These are phyloP conservation scores for Boletellus emodensis DNA, from an alignment of 768 basidiomycete species.

Conservation along the genomic window DNA sequence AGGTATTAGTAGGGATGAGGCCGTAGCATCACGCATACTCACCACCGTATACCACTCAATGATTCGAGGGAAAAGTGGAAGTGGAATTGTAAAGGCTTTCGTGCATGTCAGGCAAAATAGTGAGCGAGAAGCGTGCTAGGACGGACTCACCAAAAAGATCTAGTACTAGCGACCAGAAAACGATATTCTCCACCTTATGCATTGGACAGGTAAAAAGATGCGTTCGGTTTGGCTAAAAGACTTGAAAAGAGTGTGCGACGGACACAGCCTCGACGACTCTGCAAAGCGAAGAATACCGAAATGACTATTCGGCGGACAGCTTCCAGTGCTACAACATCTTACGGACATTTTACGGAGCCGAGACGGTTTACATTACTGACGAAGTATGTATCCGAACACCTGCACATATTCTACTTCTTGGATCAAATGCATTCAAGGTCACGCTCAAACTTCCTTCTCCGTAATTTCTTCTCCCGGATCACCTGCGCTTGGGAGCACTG, in stretches of 20 bases:
- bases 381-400: not conserved
- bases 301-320: too few relatives aligned
- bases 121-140: not conserved
- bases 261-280: not conserved
- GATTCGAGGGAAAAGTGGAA: conserved; percentile 97
- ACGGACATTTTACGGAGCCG: too few relatives aligned
- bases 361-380: too few relatives aligned
- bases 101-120: conserved; percentile 11
- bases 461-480: conserved; percentile 21
- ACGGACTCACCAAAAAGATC: conserved; percentile 67
- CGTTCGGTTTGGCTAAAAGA: not conserved
- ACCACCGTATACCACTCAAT: conserved; percentile 89
- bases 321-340: too few relatives aligned
- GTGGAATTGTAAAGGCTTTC: conserved; percentile 85
- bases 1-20: not conserved
- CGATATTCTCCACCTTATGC: conserved; percentile 70
- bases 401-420: too few relatives aligned
- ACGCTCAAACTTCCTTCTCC: conserved; percentile 1
- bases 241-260: not conserved
- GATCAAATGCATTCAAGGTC: not conserved
- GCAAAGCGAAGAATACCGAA: too few relatives aligned
- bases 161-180: conserved; percentile 86
- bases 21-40: conserved; percentile 16
- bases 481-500: conserved; percentile 21
- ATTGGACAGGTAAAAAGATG: conserved; percentile 31